Evolutionary conservation across 2,329 filamentous ascomycete species (phyloP).

Genomic region (Phialophora chinensis): DNA sequence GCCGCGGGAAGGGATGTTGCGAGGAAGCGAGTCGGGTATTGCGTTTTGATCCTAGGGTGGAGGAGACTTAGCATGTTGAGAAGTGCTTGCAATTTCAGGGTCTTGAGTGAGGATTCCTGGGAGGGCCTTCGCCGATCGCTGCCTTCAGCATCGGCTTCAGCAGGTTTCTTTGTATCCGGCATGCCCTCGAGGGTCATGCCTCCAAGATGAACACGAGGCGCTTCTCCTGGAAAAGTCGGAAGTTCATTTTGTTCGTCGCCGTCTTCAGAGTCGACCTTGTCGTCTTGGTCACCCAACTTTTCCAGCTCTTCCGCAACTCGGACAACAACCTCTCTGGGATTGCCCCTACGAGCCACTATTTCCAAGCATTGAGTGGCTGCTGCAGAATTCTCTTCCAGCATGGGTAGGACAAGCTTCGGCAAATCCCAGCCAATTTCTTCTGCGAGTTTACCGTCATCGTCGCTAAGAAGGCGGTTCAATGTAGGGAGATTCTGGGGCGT

Average conservation of each 20-base stretch:
- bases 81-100: conserved; percentile 57
- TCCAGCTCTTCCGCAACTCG: conserved; percentile 67
- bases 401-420: conserved; percentile 65
- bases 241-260: conserved; percentile 43
- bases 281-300: conserved; percentile 57
- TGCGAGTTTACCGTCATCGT: conserved; percentile 66
- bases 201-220: conserved; percentile 40
- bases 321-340: conserved; percentile 68
- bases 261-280: conserved; percentile 43
- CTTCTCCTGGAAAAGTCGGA: conserved; percentile 40
- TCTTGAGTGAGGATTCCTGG: conserved; percentile 48
- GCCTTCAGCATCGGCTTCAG: conserved; percentile 5
- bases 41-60: conserved; percentile 67
- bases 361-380: conserved; percentile 63
- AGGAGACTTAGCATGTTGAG: conserved; percentile 62
- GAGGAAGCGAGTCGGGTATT: conserved; percentile 68
- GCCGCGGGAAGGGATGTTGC: conserved; percentile 68
- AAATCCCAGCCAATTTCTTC: conserved; percentile 71
- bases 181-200: conserved; percentile 39
- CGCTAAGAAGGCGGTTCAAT: conserved; percentile 65
- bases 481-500: conserved; percentile 63
- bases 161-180: conserved; percentile 20
- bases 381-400: conserved; percentile 55
- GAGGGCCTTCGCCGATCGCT: conserved; percentile 32
- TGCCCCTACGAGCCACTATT: conserved; percentile 66